Percentiles rank a stretch among this genome's conserved stretches.
These are phyloP conservation scores for Aspergillus arachidicola DNA, from an alignment of 2,329 filamentous ascomycete genomes.

Conservation along the genomic window DNA sequence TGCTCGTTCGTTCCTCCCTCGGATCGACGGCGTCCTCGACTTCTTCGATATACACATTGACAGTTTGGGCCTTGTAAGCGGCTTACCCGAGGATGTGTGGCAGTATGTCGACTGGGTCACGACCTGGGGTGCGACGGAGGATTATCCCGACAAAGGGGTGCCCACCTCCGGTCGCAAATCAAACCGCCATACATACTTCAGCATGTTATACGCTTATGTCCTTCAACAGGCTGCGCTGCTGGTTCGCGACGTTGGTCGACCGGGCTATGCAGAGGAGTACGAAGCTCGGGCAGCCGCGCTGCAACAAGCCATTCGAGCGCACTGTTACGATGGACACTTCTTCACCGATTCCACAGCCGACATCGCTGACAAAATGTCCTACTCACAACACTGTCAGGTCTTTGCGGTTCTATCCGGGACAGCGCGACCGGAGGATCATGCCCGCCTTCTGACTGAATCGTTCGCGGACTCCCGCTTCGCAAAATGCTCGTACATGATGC, in stretches of 20 bases:
- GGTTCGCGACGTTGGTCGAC: conserved; percentile 34
- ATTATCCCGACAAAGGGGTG: conserved; percentile 43
- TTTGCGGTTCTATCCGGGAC: conserved; percentile 34
- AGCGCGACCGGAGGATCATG: conserved; percentile 10
- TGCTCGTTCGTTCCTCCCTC: conserved; percentile 25
- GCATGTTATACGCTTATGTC: conserved; percentile 43
- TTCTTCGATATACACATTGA: conserved; percentile 28
- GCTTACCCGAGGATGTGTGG: conserved; percentile 31
- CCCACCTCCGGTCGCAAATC: conserved; percentile 40
- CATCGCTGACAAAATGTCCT: conserved; percentile 22
- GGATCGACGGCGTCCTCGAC: conserved; percentile 28
- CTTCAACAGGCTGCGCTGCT: conserved; percentile 39
- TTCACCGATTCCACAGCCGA: conserved; percentile 39
- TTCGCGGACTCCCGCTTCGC: conserved; percentile 34
- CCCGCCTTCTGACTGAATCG: conserved; percentile 29
- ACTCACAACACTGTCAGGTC: conserved; percentile 36
- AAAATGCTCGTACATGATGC: conserved; percentile 44
- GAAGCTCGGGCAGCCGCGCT: conserved; percentile 22
- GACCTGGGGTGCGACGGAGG: conserved; percentile 32
- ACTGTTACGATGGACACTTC: conserved; percentile 35
- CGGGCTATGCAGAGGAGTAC: conserved; percentile 34
- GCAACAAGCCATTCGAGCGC: conserved; percentile 22
- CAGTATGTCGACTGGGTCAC: conserved; percentile 41
- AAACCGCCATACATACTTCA: conserved; percentile 46
- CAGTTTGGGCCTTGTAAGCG: conserved; percentile 23